Evolutionary conservation across 2,329 filamentous ascomycete genomes (phyloP), one percentile per base, ranked within the genome.

Genomic region (Metarhizium guizhouense): DNA sequence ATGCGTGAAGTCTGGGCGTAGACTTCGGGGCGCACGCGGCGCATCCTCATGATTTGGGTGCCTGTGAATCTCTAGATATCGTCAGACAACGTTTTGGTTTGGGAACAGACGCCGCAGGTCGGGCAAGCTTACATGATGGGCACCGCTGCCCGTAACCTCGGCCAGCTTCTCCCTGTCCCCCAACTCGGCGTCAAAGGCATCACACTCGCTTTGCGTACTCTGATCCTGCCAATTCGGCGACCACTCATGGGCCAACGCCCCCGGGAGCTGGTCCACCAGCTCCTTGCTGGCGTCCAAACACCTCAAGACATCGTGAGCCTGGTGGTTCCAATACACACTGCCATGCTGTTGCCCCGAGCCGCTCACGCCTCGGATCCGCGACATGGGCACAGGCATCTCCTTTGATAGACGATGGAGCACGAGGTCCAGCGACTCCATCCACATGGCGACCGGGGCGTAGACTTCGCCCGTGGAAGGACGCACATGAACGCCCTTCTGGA

Each of bases 201-300:
- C 91, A 68, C 92, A 96, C 73, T 99, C 89, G 61, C 79, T 79
- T 74, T 96, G 91, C 2, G 94, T 97, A 73, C 91, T 96, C 59
- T 92, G 87, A 70, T 99, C 94, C 74, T 97, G 94, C 94, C 94
- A 99, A 70, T 97, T 99, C 7, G 94, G 94, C 61, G 90, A 91
- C 73, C 85, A 92, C 4, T 88, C 85, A 69, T 95, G 87, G 16
- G 91, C 88, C 67, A 97, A 89, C 0, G 87, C 88, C 3, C 73
- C 75, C 10, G 75, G 72, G 30, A 97, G 75, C 73, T 95, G 91
- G 58, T 88, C 84, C 52, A 88, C 79, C 50, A 97, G 74, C 0
- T 79, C 73, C 67, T 81, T 81, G 20, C 72, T 72, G 3, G 79
- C 67, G 61, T 89, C 78, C 47, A 97, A 74, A 13, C 65, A 74